Conservation (phyloP, 441 rosid genomes). For the Arabidopsis hybrid region DNA sequence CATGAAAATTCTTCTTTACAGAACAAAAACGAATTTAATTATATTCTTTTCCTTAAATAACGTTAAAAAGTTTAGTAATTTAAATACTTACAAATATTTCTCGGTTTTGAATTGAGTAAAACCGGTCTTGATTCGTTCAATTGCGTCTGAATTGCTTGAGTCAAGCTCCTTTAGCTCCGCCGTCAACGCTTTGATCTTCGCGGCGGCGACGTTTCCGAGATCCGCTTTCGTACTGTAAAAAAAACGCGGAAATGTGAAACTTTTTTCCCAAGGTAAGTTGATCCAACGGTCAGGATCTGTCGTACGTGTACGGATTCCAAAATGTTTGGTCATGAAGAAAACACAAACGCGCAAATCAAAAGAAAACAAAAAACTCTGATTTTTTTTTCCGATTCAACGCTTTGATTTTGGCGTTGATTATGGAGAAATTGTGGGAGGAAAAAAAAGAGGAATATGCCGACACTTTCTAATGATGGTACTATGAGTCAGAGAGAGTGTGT, state of each 20-base stretch:
- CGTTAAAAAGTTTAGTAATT: neutral
- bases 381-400: constrained; percentile 8
- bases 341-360: neutral
- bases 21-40: constrained; percentile 12
- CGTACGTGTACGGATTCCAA: neutral
- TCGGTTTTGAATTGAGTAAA: constrained; percentile 73
- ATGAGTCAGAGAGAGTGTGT: constrained; percentile 11
- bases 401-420: constrained; percentile 4
- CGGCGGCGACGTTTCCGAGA: constrained; percentile 77
- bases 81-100: constrained; percentile 67
- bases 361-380: neutral
- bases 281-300: constrained; percentile 36
- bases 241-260: neutral
- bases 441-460: constrained; percentile 2
- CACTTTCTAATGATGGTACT: neutral
- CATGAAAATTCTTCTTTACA: constrained; percentile 11
- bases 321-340: constrained; percentile 11
- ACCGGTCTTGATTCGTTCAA: constrained; percentile 66
- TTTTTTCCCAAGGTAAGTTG: neutral
- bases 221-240: constrained; percentile 63
- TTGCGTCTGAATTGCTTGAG: constrained; percentile 54
- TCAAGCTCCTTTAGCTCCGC: constrained; percentile 66
- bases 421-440: neutral
- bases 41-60: neutral
- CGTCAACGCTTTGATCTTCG: constrained; percentile 76